Evolutionary conservation across 2,329 filamentous ascomycete species (phyloP).

Genomic region (Trematosphaeria pertusa): DNA sequence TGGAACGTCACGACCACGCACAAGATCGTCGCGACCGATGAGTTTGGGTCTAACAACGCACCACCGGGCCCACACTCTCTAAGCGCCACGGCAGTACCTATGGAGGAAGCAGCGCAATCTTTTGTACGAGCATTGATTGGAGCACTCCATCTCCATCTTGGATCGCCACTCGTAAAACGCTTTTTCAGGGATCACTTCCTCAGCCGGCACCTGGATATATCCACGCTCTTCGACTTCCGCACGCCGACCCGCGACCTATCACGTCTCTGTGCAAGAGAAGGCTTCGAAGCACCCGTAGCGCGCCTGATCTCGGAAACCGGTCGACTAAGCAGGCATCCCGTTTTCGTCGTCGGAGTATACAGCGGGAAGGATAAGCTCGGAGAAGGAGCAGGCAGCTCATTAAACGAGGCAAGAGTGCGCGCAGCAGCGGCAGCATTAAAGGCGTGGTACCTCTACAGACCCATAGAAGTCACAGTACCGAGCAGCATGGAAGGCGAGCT

Average conservation of each 20-base stretch:
- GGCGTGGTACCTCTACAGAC: conserved; percentile 95
- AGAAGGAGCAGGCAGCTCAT: conserved; percentile 80
- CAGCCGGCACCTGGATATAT: conserved; percentile 77
- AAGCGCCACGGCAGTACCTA: conserved; percentile 38
- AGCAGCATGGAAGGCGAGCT: conserved; percentile 54
- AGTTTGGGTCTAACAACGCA: conserved; percentile 74
- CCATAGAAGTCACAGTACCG: conserved; percentile 61
- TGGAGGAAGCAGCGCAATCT: conserved; percentile 69
- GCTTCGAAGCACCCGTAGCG: conserved; percentile 86
- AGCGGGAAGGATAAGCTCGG: conserved; percentile 90
- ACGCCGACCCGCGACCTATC: conserved; percentile 84
- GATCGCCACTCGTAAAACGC: conserved; percentile 75
- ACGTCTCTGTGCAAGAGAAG: conserved; percentile 83
- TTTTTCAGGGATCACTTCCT: conserved; percentile 89
- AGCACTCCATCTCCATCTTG: conserved; percentile 84
- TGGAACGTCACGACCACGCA: conserved; percentile 61
- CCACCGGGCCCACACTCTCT: conserved; percentile 32
- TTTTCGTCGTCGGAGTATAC: conserved; percentile 93
- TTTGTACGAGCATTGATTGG: conserved; percentile 87
- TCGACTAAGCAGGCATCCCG: conserved; percentile 80
- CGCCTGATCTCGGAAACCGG: conserved; percentile 91
- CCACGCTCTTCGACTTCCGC: conserved; percentile 81
- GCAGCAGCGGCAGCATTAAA: conserved; percentile 88
- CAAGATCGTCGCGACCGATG: conserved; percentile 80
- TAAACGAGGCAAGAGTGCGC: conserved; percentile 77